Percentiles rank a stretch among this genome's conserved stretches.
phyloP scores from a whole-genome alignment of 2,329 filamentous ascomycete species.

The Macrophomina pseudophaseolina region DNA sequence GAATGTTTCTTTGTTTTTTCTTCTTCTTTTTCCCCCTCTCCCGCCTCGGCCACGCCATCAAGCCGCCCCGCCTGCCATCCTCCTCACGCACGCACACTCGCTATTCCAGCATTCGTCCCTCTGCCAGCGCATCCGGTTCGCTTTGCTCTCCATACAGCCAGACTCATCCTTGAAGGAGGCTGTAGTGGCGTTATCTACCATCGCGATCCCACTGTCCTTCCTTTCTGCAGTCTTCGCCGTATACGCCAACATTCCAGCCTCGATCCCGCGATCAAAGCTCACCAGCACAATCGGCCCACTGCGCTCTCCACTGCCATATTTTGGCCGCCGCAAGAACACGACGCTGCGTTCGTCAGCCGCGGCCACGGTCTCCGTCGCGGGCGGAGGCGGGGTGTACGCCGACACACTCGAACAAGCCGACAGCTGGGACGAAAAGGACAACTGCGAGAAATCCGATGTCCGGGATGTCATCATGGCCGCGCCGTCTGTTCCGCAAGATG shows the following conservation, averaged over 20 bases:
- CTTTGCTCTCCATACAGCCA: not conserved
- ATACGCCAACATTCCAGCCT: slow-evolving; percentile 13
- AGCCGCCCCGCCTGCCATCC: not conserved
- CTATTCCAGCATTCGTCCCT: slow-evolving; percentile 6
- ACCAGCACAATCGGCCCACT: slow-evolving; percentile 40
- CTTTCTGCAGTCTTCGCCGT: slow-evolving; percentile 31
- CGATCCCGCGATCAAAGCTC: slow-evolving; percentile 34
- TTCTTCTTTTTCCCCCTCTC: not conserved
- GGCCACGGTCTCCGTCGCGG: slow-evolving; percentile 34
- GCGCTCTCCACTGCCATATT: slow-evolving; percentile 33
- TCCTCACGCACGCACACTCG: not conserved
- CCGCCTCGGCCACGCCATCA: not conserved
- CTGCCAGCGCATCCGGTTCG: slow-evolving; percentile 1
- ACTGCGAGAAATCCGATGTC: not conserved
- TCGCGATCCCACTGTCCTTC: slow-evolving; percentile 19
- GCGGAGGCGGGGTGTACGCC: not conserved
- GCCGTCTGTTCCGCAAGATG: not conserved
- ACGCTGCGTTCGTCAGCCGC: slow-evolving; percentile 40
- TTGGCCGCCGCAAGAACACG: slow-evolving; percentile 41
- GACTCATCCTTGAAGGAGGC: not conserved
- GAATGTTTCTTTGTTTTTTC: not conserved
- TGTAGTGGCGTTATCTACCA: not conserved
- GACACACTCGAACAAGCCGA: not conserved
- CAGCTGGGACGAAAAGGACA: not conserved
- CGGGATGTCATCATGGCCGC: not conserved